Evolutionary conservation across 441 rosid genomes (phyloP), one percentile per base, ranked within the genome.

Genomic region (Croton setiger): DNA sequence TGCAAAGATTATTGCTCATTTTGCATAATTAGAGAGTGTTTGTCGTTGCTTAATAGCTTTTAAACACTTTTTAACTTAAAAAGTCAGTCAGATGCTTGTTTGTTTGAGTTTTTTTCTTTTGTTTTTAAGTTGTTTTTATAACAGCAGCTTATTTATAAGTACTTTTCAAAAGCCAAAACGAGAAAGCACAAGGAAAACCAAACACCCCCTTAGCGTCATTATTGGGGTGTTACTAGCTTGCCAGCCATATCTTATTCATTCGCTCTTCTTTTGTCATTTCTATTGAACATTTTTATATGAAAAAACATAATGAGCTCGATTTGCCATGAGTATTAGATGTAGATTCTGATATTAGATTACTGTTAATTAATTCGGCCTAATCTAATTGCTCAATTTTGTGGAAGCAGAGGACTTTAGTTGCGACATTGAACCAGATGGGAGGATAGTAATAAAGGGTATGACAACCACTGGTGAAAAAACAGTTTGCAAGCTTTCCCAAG

Each of bases 381-480:
- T 55, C 17, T 51, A 55, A 54, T 48, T 7, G 52, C 53, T 61
- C n/a, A 3, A 48, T 45, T 76, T 72, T 58, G 9, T 43, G 58
- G 69, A 33, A 75, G 74, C 85, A 87, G 97, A 78, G 77, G 89
- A 84, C 23, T 93, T 93, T 80, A 81, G 84, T 56, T 93, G 90
- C 52, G 84, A 81, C 41, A 78, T 93, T 9, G 78, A 82, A 53
- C 80, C 90, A 9, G 87, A 86, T 48, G 96, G 96, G 23, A 87
- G 48, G 67, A 75, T 93, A 65, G 15, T 65, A 33, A 85, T 91
- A 64, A 85, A 79, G 72, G 94, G 98, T 58, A 75, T 84, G 23
- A 85, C 91, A 15, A 86, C 85, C 2, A 88, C 96, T 0, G 98
- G 98, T 14, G 97, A 93, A 78, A 77, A 72, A 69, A 80, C 77